Base-by-base conservation (phyloP, 768 basidiomycete genomes). In the Cystobasidium onofrii region DNA sequence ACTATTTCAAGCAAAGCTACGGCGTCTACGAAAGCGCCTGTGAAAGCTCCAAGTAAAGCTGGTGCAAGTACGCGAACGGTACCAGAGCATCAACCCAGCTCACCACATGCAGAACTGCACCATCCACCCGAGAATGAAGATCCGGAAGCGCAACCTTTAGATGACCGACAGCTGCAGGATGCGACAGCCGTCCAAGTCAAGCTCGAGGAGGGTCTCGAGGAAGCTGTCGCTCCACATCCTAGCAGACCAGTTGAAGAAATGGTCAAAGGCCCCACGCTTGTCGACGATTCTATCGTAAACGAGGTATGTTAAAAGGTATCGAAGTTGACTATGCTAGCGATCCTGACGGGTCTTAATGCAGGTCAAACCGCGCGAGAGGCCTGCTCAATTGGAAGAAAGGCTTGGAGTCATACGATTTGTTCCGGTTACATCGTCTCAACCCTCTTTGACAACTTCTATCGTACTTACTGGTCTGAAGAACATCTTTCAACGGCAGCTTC, bases 391-490 rank as follows among this genome's bases (percentile, higher is more conserved):
- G 23, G 95, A 97, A 79, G 84, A 95, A 75, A 86, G 89, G 1
- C 87, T 86, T 74, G 89, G 90, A 6, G 84, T 95, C 74, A 97
- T 97, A 77, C 85, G 87, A 75, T 88, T 96, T 65, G 85, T 86
- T 0, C 87, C 92, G 23, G 91, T 96, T 0, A 87, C 90, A 76
- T 95, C 95, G 76, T 90, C 95, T 78, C 84, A 85, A 29, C 82
- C 87, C 55, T 87, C 89, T 1, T 80, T 80, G 13, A 86, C 88
- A 34, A 91, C 91, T 1, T 83, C 89, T 31, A 86, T 97, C 69
- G 88, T 98, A 73, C 86, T 98, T 66, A 92, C 92, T 1, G 91
- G 92, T n/a, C 84, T 98, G 73, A 98, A 97, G 82, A 93, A 91
- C 10, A 87, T 98, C 18, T 98, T 99, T 80, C 95, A 96, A 79